Conservation (phyloP, 441 rosid species). For the Brassica hybrid region DNA sequence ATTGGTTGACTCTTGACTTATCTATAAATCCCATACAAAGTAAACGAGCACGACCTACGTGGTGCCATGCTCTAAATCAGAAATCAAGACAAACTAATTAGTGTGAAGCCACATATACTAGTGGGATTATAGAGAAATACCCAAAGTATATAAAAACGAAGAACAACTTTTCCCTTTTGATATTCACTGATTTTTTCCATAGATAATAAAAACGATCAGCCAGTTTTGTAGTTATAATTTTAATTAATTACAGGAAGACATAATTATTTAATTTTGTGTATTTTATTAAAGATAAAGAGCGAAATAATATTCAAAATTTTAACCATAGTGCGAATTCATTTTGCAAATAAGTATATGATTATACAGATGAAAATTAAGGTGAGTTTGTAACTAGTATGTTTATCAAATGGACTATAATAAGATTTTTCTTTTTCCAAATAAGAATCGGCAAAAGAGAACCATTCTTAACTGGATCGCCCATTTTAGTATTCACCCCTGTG, state of each 20-base stretch:
- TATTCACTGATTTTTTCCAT: too few species aligned
- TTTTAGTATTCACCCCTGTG: too few species aligned
- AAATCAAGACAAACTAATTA: background rate
- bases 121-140: background rate
- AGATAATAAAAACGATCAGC: too few species aligned
- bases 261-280: background rate
- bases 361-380: background rate
- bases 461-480: too few species aligned
- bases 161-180: background rate
- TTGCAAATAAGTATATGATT: background rate
- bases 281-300: background rate
- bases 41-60: background rate
- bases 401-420: background rate
- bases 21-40: background rate
- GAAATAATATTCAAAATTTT: background rate
- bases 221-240: too few species aligned
- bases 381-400: background rate
- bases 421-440: too few species aligned
- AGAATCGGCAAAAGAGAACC: too few species aligned
- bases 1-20: background rate
- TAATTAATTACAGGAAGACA: background rate
- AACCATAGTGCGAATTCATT: background rate
- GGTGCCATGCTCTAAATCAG: background rate
- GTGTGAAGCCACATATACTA: background rate
- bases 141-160: background rate